Conservation (phyloP, 1,139 yeast genomes). For the Nematodospora anomalae region DNA sequence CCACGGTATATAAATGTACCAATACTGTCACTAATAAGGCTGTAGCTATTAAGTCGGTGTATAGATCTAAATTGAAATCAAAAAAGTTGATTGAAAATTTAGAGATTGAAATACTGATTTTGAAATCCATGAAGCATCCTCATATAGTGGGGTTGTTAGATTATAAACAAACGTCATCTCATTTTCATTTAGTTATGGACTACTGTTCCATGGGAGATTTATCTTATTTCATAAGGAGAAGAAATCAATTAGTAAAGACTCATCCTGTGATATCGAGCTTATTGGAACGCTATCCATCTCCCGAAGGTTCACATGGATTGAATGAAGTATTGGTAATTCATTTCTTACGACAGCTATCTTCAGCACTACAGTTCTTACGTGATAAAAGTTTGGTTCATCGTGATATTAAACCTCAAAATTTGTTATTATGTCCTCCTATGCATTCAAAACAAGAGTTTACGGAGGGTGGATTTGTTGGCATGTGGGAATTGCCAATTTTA, state of each 20-base stretch:
- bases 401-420: constrained; percentile 92
- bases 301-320: constrained; percentile 73
- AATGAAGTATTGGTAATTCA: constrained; percentile 78
- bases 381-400: constrained; percentile 85
- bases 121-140: constrained; percentile 85
- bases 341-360: constrained; percentile 81
- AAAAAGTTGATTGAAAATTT: constrained; percentile 85
- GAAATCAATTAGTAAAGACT: constrained; percentile 67
- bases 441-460: constrained; percentile 62
- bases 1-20: constrained; percentile 49
- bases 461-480: constrained; percentile 62
- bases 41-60: constrained; percentile 87
- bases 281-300: constrained; percentile 80
- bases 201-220: constrained; percentile 94
- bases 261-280: constrained; percentile 80
- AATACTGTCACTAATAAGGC: constrained; percentile 50
- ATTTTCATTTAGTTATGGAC: constrained; percentile 94
- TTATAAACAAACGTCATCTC: constrained; percentile 72
- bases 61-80: constrained; percentile 76
- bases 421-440: constrained; percentile 73
- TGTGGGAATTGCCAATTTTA: constrained; percentile 84
- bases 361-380: constrained; percentile 80
- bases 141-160: constrained; percentile 87
- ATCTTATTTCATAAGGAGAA: constrained; percentile 77
- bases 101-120: constrained; percentile 85